Evolutionary conservation across 768 basidiomycete genomes (phyloP).

Genomic region (Naematelia encephala): DNA sequence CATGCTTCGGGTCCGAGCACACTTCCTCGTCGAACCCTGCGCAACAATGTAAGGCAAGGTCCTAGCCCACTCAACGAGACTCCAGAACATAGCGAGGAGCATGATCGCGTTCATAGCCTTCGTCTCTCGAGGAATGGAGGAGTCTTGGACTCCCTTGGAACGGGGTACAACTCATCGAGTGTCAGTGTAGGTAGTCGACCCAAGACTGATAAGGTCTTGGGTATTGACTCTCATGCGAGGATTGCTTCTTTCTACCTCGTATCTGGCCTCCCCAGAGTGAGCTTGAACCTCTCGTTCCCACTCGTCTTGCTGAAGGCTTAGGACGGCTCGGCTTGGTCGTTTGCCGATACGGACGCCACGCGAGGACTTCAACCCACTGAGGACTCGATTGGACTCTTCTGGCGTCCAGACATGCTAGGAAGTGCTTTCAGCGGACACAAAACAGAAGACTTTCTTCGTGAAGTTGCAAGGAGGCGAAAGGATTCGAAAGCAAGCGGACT

Average conservation of each 20-base stretch:
- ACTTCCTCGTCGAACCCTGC: not conserved
- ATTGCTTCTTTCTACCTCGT: conserved; percentile 42
- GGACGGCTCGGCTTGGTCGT: conserved; percentile 38
- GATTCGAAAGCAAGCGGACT: conserved; percentile 15
- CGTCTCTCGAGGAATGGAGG: not conserved
- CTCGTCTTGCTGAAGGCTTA: conserved; percentile 7
- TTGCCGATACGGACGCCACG: conserved; percentile 33
- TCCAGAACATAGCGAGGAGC: conserved; percentile 2
- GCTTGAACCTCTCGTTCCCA: conserved; percentile 1
- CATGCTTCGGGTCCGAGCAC: not conserved
- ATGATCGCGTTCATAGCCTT: conserved; percentile 1
- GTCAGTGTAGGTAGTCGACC: conserved; percentile 1
- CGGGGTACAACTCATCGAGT: conserved; percentile 1
- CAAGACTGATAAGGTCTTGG: conserved; percentile 38
- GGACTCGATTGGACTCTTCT: conserved; percentile 38
- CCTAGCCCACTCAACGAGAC: not conserved
- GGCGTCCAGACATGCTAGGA: conserved; percentile 45
- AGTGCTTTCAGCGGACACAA: conserved; percentile 37
- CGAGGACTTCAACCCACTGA: conserved; percentile 33
- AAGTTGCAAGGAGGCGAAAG: conserved; percentile 15
- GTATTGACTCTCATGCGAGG: conserved; percentile 26
- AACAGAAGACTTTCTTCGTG: conserved; percentile 7
- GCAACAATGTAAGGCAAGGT: not conserved
- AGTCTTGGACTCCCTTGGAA: not conserved
- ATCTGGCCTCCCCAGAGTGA: conserved; percentile 39